These are phyloP conservation scores for Mytilinidion resinicola DNA, from an alignment of 495 filamentous ascomycete genomes.

Conservation along the genomic window DNA sequence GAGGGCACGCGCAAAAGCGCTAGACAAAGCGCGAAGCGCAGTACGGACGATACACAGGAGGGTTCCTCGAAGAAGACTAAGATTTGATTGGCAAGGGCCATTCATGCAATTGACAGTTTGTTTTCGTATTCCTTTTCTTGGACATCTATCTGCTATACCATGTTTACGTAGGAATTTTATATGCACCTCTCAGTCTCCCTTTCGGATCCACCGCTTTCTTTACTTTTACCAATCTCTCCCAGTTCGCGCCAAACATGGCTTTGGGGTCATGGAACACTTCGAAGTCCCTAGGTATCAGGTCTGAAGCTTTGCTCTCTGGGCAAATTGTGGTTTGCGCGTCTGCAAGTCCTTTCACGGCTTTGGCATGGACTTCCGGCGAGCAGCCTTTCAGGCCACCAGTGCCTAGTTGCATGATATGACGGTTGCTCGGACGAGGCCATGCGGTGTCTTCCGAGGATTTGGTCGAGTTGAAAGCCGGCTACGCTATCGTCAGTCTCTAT, in stretches of 20 bases:
- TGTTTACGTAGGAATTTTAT: not conserved
- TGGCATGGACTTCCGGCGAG: slow-evolving; percentile 15
- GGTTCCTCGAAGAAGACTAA: no score
- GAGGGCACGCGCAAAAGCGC: slow-evolving; percentile 16
- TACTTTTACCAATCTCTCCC: slow-evolving; percentile 22
- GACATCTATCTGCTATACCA: not conserved
- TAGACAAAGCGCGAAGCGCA: slow-evolving; percentile 11
- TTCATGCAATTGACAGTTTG: no score
- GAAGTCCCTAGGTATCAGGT: slow-evolving; percentile 14
- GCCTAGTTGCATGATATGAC: slow-evolving; percentile 30
- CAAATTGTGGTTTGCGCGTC: slow-evolving; percentile 1
- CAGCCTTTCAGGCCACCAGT: slow-evolving; percentile 14
- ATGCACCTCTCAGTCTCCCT: slow-evolving; percentile 13
- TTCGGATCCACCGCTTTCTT: slow-evolving; percentile 30
- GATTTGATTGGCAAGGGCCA: no score
- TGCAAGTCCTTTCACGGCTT: slow-evolving; percentile 15
- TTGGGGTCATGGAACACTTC: slow-evolving; percentile 13
- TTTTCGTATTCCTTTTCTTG: no score
- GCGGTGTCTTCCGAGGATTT: slow-evolving; percentile 18
- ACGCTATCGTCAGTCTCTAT: not conserved
- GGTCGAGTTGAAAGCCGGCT: slow-evolving; percentile 24
- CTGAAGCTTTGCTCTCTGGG: not conserved
- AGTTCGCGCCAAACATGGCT: slow-evolving; percentile 32
- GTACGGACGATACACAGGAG: not conserved
- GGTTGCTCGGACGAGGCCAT: slow-evolving; percentile 25